Evolutionary conservation across 164 flowering plant species (phyloP).

Genomic region (Dillenia suffruticosa): DNA sequence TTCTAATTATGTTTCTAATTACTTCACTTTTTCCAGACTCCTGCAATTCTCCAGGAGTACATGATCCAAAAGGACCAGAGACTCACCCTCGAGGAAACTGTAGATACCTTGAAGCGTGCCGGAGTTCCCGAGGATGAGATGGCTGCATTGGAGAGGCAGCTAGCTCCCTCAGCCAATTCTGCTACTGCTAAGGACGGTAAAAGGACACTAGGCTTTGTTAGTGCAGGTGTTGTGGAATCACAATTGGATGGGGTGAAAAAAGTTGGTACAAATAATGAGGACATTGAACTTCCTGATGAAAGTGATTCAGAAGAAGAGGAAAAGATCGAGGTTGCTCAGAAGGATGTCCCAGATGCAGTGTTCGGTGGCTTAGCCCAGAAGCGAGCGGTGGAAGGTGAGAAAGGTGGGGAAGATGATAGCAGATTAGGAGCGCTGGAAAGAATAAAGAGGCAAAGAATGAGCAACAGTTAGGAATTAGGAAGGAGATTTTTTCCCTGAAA

Average conservation of each 20-base stretch:
- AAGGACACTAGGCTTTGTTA: constrained; percentile 73
- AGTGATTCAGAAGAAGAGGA: constrained; percentile 67
- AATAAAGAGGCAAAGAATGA: constrained; percentile 47
- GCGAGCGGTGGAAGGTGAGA: constrained; percentile 32
- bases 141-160: constrained; percentile 87
- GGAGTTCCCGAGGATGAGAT: constrained; percentile 90
- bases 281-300: constrained; percentile 80
- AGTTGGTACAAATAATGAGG: constrained; percentile 52
- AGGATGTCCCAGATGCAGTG: constrained; percentile 77
- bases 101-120: constrained; percentile 69
- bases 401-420: constrained; percentile 26
- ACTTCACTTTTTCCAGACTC: constrained; percentile 53
- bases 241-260: constrained; percentile 40
- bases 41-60: constrained; percentile 81
- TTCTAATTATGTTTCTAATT: constrained; percentile 4
- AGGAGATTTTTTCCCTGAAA: no score
- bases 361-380: constrained; percentile 71
- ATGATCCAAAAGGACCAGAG: constrained; percentile 80
- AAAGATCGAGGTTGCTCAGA: constrained; percentile 66
- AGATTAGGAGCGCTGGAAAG: constrained; percentile 81
- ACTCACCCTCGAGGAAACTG: constrained; percentile 64
- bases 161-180: constrained; percentile 38
- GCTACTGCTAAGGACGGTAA: constrained; percentile 29
- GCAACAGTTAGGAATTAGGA: not conserved
- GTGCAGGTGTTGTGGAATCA: constrained; percentile 69